Evolutionary conservation across 1,284 basidiomycete species (phyloP).

Genomic region (Veloboletus limbatus): DNA sequence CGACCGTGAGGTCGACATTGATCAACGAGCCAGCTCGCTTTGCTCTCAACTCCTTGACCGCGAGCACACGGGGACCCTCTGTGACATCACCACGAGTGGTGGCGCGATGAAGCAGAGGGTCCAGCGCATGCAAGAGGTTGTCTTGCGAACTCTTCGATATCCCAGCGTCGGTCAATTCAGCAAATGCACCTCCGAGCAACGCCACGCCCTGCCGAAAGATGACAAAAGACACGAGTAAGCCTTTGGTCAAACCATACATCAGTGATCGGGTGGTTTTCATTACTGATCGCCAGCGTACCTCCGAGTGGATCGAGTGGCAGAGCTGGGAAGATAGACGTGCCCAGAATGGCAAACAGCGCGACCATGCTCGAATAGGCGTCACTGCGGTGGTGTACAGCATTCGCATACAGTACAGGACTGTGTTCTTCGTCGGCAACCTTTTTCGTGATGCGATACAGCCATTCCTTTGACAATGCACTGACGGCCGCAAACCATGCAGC

Average conservation of each 20-base stretch:
- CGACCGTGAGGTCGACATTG: constrained; percentile 71
- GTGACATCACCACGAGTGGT: constrained; percentile 9
- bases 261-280: constrained; percentile 4
- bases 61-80: constrained; percentile 39
- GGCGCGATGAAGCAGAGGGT: constrained; percentile 46
- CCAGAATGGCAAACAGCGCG: constrained; percentile 86
- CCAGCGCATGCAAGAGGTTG: constrained; percentile 52
- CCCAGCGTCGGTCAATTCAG: constrained; percentile 85
- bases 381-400: constrained; percentile 91
- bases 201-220: constrained; percentile 84
- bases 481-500: constrained; percentile 94
- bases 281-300: constrained; percentile 45
- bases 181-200: constrained; percentile 71
- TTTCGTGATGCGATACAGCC: constrained; percentile 85
- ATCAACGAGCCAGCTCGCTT: constrained; percentile 75
- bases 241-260: constrained; percentile 36
- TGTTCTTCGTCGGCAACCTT: constrained; percentile 88
- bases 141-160: constrained; percentile 59
- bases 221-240: constrained; percentile 83
- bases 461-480: constrained; percentile 86
- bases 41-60: constrained; percentile 66
- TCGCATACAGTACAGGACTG: constrained; percentile 87
- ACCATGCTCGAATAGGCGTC: constrained; percentile 91
- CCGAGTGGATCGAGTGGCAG: constrained; percentile 93
- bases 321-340: constrained; percentile 81